These are phyloP conservation scores for Solanum hybrid DNA, from an alignment of 305 asterid genomes.

Conservation along the genomic window DNA sequence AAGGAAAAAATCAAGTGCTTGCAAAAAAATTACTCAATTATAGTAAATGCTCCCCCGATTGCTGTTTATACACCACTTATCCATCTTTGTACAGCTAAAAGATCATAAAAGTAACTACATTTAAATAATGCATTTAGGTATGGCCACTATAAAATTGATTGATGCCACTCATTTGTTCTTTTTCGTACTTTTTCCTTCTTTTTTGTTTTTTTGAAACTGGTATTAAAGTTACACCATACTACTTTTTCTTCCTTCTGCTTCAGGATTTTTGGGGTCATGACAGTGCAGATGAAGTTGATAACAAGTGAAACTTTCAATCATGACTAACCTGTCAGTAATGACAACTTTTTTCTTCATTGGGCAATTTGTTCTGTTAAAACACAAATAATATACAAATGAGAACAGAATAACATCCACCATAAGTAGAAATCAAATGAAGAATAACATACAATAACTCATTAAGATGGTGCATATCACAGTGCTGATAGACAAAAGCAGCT, in stretches of 20 bases:
- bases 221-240: background rate
- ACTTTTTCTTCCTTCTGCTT: background rate
- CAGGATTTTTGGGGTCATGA: background rate
- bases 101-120: background rate
- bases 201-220: background rate
- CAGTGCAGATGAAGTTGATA: background rate
- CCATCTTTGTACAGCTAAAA: background rate
- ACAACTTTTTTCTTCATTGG: conserved; percentile 83
- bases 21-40: background rate
- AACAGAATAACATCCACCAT: background rate
- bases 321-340: conserved; percentile 81
- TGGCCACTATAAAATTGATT: background rate
- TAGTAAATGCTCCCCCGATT: background rate
- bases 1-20: conserved; percentile 12
- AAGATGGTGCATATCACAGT: conserved; percentile 86
- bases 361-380: conserved; percentile 69
- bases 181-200: background rate
- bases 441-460: conserved; percentile 59
- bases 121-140: background rate
- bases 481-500: conserved; percentile 62
- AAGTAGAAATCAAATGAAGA: conserved; percentile 5
- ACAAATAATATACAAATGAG: conserved; percentile 6
- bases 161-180: background rate
- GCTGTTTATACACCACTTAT: background rate
- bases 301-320: conserved; percentile 2